Evolutionary conservation across 2,329 filamentous ascomycete species (phyloP), one percentile per base, ranked within the genome.

Genomic region (Colletotrichum scovillei): DNA sequence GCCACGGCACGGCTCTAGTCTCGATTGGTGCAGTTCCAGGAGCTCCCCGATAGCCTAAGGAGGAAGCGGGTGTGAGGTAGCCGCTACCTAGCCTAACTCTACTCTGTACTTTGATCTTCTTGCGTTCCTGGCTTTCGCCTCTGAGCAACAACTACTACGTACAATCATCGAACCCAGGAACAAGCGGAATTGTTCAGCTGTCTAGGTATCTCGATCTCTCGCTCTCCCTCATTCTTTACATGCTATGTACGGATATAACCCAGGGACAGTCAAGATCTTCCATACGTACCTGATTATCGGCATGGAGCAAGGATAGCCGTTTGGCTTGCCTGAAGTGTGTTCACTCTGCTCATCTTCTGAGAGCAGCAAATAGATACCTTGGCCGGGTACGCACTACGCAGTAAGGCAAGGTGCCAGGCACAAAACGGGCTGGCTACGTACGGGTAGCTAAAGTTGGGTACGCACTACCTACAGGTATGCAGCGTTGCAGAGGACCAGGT

Each of bases 1-100:
- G 71, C 67, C 62, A 70, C 46, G 67, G 63, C 56, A 60, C n/a
- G 60, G 35, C 60, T 52, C 71, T 73, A 73, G 60, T 62, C 67
- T 70, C 26, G 26, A 35, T 55, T 46, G 62, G 60, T 22, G 26
- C 59, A 56, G 70, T 46, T 60, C 53, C 60, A 65, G 60, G 53
- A 62, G 35, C 56, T 63, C 55, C 56, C 55, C 67, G 35, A 57
- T 26, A 19, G 19, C 32, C 26, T 26, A 22, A 62, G 46, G 11
- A 63, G 66, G 11, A 63, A 58, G 32, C 30, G 59, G 42, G 3
- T 49, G 42, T 11, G 42, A 49, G 19, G 42, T 49, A 49, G 42
- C 42, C 8, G 42, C 42, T 49, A n/a, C 42, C 19, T 42, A 16
- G 4, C 42, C 19, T 19, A 6, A 42, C 14, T 16, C 14, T 42